phyloP scores from a whole-genome alignment of 2,329 filamentous ascomycete genomes.

The Trichoderma brevicompactum region DNA sequence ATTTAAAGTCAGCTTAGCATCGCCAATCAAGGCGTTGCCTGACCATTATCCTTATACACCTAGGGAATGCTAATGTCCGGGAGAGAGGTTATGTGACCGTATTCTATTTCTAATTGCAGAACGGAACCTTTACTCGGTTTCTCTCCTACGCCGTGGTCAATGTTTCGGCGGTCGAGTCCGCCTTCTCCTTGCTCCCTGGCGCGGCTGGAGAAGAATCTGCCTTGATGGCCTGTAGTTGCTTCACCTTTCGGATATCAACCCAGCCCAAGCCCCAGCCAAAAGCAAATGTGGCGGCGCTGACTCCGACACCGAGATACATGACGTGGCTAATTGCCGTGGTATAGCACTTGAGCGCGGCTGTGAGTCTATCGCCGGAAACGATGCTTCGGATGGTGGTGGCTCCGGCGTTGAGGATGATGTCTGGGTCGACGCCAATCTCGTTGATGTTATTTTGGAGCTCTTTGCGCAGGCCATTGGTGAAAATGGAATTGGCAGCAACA shows the following conservation, averaged over 20 bases:
- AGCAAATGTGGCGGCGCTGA: neutral
- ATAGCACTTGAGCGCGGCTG: neutral
- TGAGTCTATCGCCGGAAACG: neutral
- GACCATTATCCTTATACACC: neutral
- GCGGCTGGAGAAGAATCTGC: neutral
- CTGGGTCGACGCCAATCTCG: neutral
- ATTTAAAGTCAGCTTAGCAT: neutral
- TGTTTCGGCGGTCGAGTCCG: neutral
- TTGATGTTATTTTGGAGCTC: conserved; percentile 1
- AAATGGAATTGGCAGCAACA: conserved; percentile 30
- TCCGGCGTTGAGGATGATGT: neutral
- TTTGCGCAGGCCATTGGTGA: neutral
- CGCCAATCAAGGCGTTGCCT: too few species aligned
- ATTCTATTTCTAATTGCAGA: neutral
- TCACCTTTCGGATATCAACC: conserved; percentile 7
- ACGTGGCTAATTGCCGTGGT: conserved; percentile 4
- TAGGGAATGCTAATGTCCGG: neutral
- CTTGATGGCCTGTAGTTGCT: neutral
- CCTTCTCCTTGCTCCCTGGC: neutral
- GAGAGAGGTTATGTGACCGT: neutral
- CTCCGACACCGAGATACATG: neutral
- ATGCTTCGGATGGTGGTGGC: neutral
- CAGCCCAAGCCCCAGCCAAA: conserved; percentile 8
- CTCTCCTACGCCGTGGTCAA: neutral
- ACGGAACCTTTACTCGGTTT: neutral